These are phyloP conservation scores for Volvariella volvacea DNA, from an alignment of 1,284 basidiomycete species.

Conservation along the genomic window DNA sequence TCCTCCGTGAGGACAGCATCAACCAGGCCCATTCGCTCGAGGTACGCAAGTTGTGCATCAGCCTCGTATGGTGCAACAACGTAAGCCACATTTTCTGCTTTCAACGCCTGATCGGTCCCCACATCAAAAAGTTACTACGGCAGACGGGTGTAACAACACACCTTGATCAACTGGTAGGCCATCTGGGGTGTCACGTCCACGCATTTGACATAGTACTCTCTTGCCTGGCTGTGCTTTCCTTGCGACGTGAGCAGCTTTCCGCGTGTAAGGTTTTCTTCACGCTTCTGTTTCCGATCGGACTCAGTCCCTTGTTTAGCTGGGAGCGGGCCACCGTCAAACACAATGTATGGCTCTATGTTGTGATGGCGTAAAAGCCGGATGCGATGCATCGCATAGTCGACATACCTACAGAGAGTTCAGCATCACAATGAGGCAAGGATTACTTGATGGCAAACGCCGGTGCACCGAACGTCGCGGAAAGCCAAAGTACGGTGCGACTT, in stretches of 20 bases:
- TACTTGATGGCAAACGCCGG: not conserved
- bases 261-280: slow-evolving; percentile 59
- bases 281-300: slow-evolving; percentile 66
- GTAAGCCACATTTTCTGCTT: slow-evolving; percentile 74
- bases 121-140: too few species aligned
- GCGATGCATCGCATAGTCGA: slow-evolving; percentile 93
- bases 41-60: slow-evolving; percentile 92
- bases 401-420: slow-evolving; percentile 56
- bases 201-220: slow-evolving; percentile 87
- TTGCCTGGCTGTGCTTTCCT: slow-evolving; percentile 74
- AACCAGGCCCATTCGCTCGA: slow-evolving; percentile 80
- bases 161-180: slow-evolving; percentile 98
- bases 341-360: slow-evolving; percentile 84
- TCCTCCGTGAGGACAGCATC: slow-evolving; percentile 97
- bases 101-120: slow-evolving; percentile 55
- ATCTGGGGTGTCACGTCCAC: slow-evolving; percentile 96
- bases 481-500: slow-evolving; percentile 20
- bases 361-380: slow-evolving; percentile 83
- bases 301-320: slow-evolving; percentile 94
- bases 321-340: slow-evolving; percentile 95
- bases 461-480: not conserved
- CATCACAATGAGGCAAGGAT: not conserved
- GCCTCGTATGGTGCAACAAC: slow-evolving; percentile 99
- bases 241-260: slow-evolving; percentile 73
- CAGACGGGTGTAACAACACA: slow-evolving; percentile 21